Base-by-base conservation (phyloP, 2,329 filamentous ascomycete species). In the Aspergillus tamarii region DNA sequence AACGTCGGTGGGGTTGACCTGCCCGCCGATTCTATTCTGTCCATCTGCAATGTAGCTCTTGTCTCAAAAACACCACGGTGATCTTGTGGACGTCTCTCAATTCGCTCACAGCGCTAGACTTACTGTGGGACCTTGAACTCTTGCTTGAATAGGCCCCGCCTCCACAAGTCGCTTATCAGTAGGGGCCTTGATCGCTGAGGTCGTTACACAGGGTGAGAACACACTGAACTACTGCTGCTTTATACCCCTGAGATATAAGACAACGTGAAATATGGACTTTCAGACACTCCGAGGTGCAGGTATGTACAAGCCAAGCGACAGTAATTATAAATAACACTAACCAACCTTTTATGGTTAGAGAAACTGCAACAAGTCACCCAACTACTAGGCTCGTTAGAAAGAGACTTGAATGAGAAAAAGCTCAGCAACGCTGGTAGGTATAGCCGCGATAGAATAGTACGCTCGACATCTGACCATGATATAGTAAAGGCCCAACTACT, bases 361-460 rank as follows among this genome's bases (percentile, higher is more conserved):
- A 93, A 94, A 79, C 83, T 90, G 62, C 82, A 87, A 63, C 86
- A 91, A 60, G 90, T 94, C 46, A 87, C 84, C 19, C 81, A 83
- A 59, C 80, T 95, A 19, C 79, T 95, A 67, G 79, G 84, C 46
- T 84, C 84, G 50, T 83, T 96, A 46, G 81, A 83, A 8, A 75
- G 84, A 57, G 91, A 94, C 73, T 78, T 93, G 1, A 77, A 85
- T 57, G 82, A 85, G n/a, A 81, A 83, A 56, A 84, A 80, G 28
- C 83, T 94, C 46, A 80, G 84, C 7, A 79, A 87, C 57, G 78
- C 87, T 68, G 83, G 91, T 92, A 30, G 50, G n/a, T 55, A 45
- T 12, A 11, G 16, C 14, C 14, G 26, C 16, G 4, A 32, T 11
- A 11, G 19, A 5, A 12, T 52, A 52, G 28, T n/a, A 32, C 9